Evolutionary conservation across 2,329 filamentous ascomycete species (phyloP), one percentile per base, ranked within the genome.

Genomic region (Phaeophleospora eucalypticola): DNA sequence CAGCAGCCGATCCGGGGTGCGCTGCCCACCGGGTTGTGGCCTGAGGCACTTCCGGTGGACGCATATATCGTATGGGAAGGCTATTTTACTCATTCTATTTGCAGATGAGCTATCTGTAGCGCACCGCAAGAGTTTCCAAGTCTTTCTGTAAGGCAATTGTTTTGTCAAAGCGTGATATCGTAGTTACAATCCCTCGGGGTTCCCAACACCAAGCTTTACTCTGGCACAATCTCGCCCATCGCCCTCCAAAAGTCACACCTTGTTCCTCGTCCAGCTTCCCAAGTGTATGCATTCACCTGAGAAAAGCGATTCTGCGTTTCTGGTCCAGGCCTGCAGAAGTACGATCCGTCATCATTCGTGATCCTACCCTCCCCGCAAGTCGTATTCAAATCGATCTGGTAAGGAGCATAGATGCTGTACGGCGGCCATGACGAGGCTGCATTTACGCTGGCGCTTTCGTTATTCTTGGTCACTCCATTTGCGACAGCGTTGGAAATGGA

Each of bases 211-310:
- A 36, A 6, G 7, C 15, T 15, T 24, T 20, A 64, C 48, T 58
- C 62, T 2, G 63, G 63, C 17, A 65, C 60, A 9, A 58, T 43
- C 37, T 46, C 48, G 2, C 47, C 63, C 18, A 64, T 49, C 20
- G 54, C 54, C 37, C 61, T 57, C 74, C 74, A 77, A 37, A 76
- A 70, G 19, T 70, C 68, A 52, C 74, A 77, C 43, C 74, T 62
- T 27, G 54, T 51, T 0, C 75, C 74, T 16, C 75, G 61, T 0
- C 70, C 71, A 1, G 67, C 74, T 46, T 78, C 75, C 75, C 75
- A 77, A 2, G 59, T 61, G 46, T 65, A 69, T 1, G 68, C 73
- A 56, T 75, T 61, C 4, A 68, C 70, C 20, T 76, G 40, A 0
- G 55, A 60, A 48, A 78, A 67, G 2, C 62, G 52, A 43, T 74